These are phyloP conservation scores for Monilinia aucupariae DNA, from an alignment of 2,329 filamentous ascomycete species.

Conservation along the genomic window DNA sequence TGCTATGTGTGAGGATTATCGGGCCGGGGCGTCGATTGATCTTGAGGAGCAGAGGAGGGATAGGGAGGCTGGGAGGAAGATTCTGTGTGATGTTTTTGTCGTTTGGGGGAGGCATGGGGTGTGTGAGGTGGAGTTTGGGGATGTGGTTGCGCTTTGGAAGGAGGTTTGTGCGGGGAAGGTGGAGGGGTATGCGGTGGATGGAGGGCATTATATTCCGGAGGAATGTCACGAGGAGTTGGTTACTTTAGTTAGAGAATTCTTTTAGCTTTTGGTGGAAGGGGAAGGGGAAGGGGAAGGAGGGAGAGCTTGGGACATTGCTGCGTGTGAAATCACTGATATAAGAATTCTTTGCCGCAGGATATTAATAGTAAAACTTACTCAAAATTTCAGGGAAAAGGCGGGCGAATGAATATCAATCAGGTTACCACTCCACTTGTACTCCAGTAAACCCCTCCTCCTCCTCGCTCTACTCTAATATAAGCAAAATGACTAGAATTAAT, in stretches of 20 bases:
- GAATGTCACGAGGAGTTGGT: slow-evolving; percentile 45
- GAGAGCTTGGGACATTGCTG: too few species aligned
- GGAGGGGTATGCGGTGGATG: slow-evolving; percentile 41
- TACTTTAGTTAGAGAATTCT: slow-evolving; percentile 39
- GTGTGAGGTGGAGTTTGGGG: slow-evolving; percentile 44
- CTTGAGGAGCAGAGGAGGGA: slow-evolving; percentile 46
- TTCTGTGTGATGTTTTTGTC: slow-evolving; percentile 44
- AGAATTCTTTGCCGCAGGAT: too few species aligned
- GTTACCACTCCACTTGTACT: too few species aligned
- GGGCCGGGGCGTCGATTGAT: slow-evolving; percentile 48
- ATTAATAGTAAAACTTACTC: too few species aligned
- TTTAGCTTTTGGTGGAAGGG: slow-evolving; percentile 20
- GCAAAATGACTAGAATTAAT: too few species aligned
- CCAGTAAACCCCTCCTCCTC: too few species aligned
- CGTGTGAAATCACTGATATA: too few species aligned
- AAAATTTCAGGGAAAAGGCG: too few species aligned
- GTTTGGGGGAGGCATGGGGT: slow-evolving; percentile 47
- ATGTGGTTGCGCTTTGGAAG: slow-evolving; percentile 47
- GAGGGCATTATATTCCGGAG: slow-evolving; percentile 48
- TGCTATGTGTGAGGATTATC: slow-evolving; percentile 52
- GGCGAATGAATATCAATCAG: too few species aligned
- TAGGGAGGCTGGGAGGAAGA: slow-evolving; percentile 39
- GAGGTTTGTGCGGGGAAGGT: slow-evolving; percentile 41
- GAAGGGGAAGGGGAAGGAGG: too few species aligned
- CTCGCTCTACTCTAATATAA: too few species aligned